A percentile compares a stretch with the other conserved stretches of the same genome.
Evolutionary conservation across 768 basidiomycete genomes (phyloP).

Genomic region (Pluteus cervinus): DNA sequence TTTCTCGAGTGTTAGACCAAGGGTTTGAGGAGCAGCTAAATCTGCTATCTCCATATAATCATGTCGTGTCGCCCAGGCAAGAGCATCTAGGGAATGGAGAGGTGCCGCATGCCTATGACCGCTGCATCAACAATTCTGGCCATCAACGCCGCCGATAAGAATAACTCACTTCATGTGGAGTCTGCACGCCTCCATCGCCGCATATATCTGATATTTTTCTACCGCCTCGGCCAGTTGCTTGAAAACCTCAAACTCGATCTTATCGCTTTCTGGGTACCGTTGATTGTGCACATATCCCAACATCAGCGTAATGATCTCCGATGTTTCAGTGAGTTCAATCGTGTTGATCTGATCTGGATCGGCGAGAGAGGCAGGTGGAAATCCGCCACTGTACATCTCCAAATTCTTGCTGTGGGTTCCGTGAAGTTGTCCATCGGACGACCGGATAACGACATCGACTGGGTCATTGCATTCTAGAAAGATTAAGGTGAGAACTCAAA

Average conservation of each 20-base stretch:
- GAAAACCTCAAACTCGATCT: constrained; percentile 9
- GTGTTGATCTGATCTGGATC: not conserved
- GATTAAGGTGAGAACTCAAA: no score
- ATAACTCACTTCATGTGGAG: constrained; percentile 12
- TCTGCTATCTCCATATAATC: not conserved
- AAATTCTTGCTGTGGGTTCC: constrained; percentile 8
- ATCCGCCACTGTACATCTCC: constrained; percentile 6
- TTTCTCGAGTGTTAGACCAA: no score
- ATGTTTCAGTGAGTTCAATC: constrained; percentile 7
- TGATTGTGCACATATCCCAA: constrained; percentile 16
- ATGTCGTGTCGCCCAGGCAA: not conserved
- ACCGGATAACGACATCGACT: constrained; percentile 4
- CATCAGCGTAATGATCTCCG: constrained; percentile 11
- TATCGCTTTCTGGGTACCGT: constrained; percentile 14
- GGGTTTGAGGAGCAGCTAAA: not conserved
- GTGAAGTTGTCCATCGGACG: constrained; percentile 3
- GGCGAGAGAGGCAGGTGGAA: constrained; percentile 1
- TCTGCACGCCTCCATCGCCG: constrained; percentile 15
- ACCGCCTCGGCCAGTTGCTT: constrained; percentile 12
- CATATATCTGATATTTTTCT: constrained; percentile 15
- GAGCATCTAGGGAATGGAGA: not conserved
- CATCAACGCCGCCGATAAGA: not conserved
- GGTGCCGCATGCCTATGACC: not conserved
- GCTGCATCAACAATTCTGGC: not conserved
- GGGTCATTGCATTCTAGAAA: constrained; percentile 2